Evolutionary conservation across 2,329 filamentous ascomycete genomes (phyloP).

Genomic region (Colletotrichum destructivum): DNA sequence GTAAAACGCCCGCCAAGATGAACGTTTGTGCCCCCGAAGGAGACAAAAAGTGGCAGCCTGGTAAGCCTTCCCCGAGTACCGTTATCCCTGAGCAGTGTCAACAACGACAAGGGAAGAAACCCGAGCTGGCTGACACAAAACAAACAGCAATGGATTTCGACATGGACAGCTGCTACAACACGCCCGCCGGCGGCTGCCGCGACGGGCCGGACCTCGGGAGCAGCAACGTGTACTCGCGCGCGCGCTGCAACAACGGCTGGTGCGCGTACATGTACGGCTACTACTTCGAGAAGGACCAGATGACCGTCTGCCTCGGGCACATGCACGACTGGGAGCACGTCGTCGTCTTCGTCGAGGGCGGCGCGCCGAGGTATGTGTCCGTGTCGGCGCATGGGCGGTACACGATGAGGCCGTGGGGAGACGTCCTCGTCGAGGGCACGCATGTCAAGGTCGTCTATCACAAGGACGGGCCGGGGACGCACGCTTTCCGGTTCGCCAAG

Average conservation of each 20-base stretch:
- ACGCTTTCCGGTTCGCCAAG: background rate
- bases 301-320: constrained; percentile 19
- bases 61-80: background rate
- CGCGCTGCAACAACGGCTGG: constrained; percentile 61
- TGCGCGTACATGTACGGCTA: constrained; percentile 62
- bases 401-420: background rate
- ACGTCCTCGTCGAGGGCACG: background rate
- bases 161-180: background rate
- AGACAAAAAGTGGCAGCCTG: background rate
- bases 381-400: background rate
- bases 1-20: background rate
- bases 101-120: too few relatives aligned
- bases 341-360: background rate
- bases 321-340: background rate
- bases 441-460: background rate
- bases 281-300: constrained; percentile 63
- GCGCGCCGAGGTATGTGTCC: background rate
- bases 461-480: background rate
- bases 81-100: too few relatives aligned
- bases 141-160: background rate
- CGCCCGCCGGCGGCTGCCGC: constrained; percentile 46
- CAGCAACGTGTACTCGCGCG: constrained; percentile 60
- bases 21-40: background rate
- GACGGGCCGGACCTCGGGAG: constrained; percentile 53
- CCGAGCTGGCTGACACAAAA: background rate